phyloP scores from a whole-genome alignment of 768 basidiomycete species.

The Amanita rimosa region DNA sequence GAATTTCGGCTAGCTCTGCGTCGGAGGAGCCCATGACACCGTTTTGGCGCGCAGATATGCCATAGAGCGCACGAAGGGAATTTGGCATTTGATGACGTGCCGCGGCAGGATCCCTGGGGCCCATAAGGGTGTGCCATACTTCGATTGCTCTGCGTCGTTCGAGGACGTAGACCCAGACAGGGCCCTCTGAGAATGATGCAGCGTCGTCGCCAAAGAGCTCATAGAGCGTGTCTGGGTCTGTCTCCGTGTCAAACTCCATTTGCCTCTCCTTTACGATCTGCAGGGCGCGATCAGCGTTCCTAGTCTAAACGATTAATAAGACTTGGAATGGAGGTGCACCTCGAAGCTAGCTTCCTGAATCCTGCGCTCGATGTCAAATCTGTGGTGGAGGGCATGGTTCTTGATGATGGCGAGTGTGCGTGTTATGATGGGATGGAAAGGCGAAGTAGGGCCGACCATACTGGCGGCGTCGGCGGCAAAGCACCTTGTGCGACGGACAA shows the following conservation, averaged over 20 bases:
- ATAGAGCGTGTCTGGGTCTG: constrained; percentile 67
- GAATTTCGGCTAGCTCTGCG: constrained; percentile 58
- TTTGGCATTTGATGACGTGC: constrained; percentile 45
- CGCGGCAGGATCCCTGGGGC: constrained; percentile 45
- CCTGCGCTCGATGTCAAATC: constrained; percentile 72
- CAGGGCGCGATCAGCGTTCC: constrained; percentile 9
- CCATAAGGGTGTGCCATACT: constrained; percentile 72
- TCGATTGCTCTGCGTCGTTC: constrained; percentile 75
- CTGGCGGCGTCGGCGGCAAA: neutral
- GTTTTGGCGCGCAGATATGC: constrained; percentile 41
- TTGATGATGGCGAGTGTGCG: constrained; percentile 83
- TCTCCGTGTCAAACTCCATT: constrained; percentile 81
- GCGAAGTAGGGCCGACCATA: neutral
- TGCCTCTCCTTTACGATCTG: constrained; percentile 83
- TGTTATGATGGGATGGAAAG: constrained; percentile 15
- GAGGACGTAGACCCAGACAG: constrained; percentile 88
- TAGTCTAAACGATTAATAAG: constrained; percentile 3
- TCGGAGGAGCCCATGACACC: constrained; percentile 67
- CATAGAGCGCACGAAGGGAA: constrained; percentile 66
- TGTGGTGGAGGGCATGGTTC: constrained; percentile 56
- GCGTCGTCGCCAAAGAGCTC: constrained; percentile 77
- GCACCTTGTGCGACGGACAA: too few species aligned
- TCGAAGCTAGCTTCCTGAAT: constrained; percentile 79
- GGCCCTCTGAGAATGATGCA: constrained; percentile 67
- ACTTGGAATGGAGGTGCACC: constrained; percentile 27